Evolutionary conservation across 78 protist species (phyloP).

Genomic region (Dictyostelium brefeldianum): DNA sequence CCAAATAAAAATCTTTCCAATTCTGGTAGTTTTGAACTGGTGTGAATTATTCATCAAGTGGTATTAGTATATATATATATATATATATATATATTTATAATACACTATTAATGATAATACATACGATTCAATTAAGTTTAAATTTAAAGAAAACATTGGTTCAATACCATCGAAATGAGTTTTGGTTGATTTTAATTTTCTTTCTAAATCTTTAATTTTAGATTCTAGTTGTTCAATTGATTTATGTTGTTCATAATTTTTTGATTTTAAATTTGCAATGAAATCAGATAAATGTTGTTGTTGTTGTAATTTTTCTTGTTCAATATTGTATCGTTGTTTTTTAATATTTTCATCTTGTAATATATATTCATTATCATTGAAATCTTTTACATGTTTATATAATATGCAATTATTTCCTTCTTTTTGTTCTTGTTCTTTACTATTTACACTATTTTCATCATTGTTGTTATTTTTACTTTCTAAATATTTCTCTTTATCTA

Average conservation of each 20-base stretch:
- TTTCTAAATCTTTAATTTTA: background rate
- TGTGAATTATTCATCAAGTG: background rate
- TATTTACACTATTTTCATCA: background rate
- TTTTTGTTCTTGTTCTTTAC: too few relatives aligned
- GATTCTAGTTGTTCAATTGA: background rate
- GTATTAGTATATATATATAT: background rate
- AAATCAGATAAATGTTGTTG: background rate
- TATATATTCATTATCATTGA: background rate
- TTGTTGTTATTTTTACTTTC: background rate
- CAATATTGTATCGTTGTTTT: background rate
- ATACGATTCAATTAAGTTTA: slow-evolving; percentile 18
- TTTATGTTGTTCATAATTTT: background rate
- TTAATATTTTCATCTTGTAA: background rate
- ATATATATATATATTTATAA: background rate
- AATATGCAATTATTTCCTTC: too few relatives aligned
- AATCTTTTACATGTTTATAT: background rate
- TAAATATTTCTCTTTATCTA: background rate
- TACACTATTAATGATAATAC: background rate
- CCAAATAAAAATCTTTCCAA: slow-evolving; percentile 36
- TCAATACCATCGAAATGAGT: background rate
- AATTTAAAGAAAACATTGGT: slow-evolving; percentile 55
- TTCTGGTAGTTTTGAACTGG: background rate
- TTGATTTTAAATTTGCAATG: background rate
- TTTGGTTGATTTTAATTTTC: background rate
- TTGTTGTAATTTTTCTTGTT: background rate